Evolutionary conservation across 495 filamentous ascomycete genomes (phyloP).

Genomic region (Podospora fimiseda): DNA sequence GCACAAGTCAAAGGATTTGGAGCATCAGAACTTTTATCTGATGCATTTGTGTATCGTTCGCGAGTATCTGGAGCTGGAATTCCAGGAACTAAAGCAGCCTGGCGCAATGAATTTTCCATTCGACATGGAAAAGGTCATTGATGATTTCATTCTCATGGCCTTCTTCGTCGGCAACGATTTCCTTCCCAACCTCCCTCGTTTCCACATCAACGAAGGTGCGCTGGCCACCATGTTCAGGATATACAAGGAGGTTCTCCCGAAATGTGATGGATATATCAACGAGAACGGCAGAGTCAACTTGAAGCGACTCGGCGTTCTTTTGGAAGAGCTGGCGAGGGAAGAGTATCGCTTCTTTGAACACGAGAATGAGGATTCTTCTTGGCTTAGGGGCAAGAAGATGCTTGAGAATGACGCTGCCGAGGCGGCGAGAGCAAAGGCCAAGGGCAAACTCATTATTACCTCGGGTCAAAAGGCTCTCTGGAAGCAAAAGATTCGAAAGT

Average conservation of each 20-base stretch:
- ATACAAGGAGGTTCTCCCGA: constrained; percentile 85
- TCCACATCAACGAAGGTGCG: constrained; percentile 98
- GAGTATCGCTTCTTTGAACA: constrained; percentile 89
- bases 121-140: constrained; percentile 94
- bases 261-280: constrained; percentile 93
- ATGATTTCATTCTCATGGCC: constrained; percentile 98
- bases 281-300: constrained; percentile 88
- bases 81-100: constrained; percentile 83
- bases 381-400: constrained; percentile 81
- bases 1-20: constrained; percentile 87
- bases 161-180: constrained; percentile 99
- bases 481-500: constrained; percentile 69
- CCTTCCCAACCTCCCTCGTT: constrained; percentile 87
- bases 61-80: constrained; percentile 94
- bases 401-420: constrained; percentile 49
- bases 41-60: constrained; percentile 96
- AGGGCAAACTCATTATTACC: constrained; percentile 67
- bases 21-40: constrained; percentile 98
- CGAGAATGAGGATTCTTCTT: constrained; percentile 79
- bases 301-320: constrained; percentile 64
- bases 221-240: constrained; percentile 93
- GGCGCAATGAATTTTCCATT: constrained; percentile 70
- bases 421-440: constrained; percentile 42
- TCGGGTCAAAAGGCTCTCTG: constrained; percentile 74
- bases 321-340: constrained; percentile 72